These are phyloP conservation scores for Lophium mytilinum DNA, from an alignment of 495 filamentous ascomycete species.

Conservation along the genomic window DNA sequence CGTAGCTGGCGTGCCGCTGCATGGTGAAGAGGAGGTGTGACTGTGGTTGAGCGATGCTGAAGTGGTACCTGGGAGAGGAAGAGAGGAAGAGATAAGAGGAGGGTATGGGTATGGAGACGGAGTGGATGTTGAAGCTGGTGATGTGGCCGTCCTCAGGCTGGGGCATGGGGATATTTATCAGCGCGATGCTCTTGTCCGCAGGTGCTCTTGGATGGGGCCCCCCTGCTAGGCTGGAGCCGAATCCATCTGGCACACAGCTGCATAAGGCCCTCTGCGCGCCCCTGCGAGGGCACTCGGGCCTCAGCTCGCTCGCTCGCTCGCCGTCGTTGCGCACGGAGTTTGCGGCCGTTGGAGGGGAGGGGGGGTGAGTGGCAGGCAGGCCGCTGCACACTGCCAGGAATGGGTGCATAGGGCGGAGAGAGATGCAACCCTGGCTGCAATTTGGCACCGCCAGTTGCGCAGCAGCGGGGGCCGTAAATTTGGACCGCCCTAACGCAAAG, in stretches of 20 bases:
- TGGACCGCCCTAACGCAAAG: slow-evolving; percentile 16
- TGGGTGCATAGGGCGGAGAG: slow-evolving; percentile 19
- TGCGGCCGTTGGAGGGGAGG: slow-evolving; percentile 20
- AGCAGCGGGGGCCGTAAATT: slow-evolving; percentile 22
- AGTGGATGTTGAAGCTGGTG: neutral
- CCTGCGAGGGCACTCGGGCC: slow-evolving; percentile 8
- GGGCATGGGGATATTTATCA: slow-evolving; percentile 25
- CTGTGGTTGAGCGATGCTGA: neutral
- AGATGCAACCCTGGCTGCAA: slow-evolving; percentile 19
- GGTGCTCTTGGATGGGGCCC: slow-evolving; percentile 10
- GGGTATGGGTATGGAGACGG: neutral
- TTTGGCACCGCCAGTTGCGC: slow-evolving; percentile 17
- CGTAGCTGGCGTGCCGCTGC: slow-evolving; percentile 36
- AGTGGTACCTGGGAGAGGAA: neutral
- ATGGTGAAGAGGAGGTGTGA: slow-evolving; percentile 23
- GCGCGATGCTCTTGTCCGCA: slow-evolving; percentile 10
- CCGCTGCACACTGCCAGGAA: slow-evolving; percentile 9
- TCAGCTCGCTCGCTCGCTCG: too few species aligned
- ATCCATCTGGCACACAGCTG: slow-evolving; percentile 21
- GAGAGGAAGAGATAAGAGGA: neutral
- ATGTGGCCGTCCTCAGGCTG: slow-evolving; percentile 1
- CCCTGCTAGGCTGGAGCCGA: slow-evolving; percentile 21
- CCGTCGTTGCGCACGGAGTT: slow-evolving; percentile 15
- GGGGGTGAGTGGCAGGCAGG: neutral
- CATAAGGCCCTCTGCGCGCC: slow-evolving; percentile 17